Evolutionary conservation across 1,284 basidiomycete species (phyloP).

Genomic region (Leccinum pachyderme): DNA sequence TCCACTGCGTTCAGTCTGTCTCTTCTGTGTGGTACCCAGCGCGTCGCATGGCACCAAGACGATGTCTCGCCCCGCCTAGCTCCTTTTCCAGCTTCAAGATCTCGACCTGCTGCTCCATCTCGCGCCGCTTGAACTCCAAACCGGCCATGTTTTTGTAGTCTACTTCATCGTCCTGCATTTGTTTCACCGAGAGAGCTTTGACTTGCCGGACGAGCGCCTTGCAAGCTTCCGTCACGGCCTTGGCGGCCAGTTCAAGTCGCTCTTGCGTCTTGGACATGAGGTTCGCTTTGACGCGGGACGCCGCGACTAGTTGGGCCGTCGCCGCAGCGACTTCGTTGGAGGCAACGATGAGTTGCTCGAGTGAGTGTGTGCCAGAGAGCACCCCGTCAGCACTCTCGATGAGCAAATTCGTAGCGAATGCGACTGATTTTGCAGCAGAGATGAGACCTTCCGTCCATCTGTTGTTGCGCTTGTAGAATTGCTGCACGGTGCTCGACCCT

Average conservation of each 20-base stretch:
- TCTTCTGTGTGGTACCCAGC: conserved; percentile 87
- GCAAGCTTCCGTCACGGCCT: conserved; percentile 99
- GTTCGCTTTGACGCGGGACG: conserved; percentile 97
- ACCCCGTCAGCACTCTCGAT: conserved; percentile 99
- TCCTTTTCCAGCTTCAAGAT: conserved; percentile 97
- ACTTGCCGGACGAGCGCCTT: conserved; percentile 96
- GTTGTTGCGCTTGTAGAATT: conserved; percentile 99
- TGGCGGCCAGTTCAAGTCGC: conserved; percentile 91
- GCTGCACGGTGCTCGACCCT: conserved; percentile 87
- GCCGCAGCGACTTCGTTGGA: conserved; percentile 98
- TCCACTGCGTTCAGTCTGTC: conserved; percentile 41
- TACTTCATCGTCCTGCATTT: conserved; percentile 76
- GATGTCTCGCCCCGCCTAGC: conserved; percentile 82
- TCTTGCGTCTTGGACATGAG: conserved; percentile 99
- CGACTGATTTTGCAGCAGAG: conserved; percentile 96
- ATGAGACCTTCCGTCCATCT: conserved; percentile 99
- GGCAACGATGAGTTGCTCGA: conserved; percentile 98
- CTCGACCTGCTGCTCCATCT: conserved; percentile 99
- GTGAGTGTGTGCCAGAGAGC: conserved; percentile 91
- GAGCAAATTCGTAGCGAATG: conserved; percentile 94
- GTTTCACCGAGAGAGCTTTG: conserved; percentile 88
- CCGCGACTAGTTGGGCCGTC: conserved; percentile 97
- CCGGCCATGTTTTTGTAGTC: conserved; percentile 93
- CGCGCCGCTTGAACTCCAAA: conserved; percentile 94
- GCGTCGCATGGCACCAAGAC: conserved; percentile 85